These are phyloP conservation scores for Cladosporium phlei DNA, from an alignment of 2,329 filamentous ascomycete species.

Conservation along the genomic window DNA sequence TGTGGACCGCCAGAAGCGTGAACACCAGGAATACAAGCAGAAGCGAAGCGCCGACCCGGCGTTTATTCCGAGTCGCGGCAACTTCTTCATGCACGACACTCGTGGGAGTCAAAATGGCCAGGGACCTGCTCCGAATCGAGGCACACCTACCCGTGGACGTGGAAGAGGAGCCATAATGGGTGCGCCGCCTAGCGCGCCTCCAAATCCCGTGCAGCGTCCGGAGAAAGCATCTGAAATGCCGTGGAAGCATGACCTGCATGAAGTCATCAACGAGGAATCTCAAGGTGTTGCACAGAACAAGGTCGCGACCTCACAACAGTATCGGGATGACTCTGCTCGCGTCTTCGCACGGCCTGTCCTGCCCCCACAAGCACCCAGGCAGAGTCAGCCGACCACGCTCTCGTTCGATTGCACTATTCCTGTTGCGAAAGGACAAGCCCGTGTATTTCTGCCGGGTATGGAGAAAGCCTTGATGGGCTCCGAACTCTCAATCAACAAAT, in stretches of 20 bases:
- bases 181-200: slow-evolving; percentile 51
- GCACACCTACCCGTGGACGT: slow-evolving; percentile 47
- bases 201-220: slow-evolving; percentile 41
- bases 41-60: slow-evolving; percentile 84
- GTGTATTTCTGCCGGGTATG: slow-evolving; percentile 75
- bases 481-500: slow-evolving; percentile 76
- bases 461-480: slow-evolving; percentile 62
- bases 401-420: slow-evolving; percentile 10
- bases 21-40: slow-evolving; percentile 87
- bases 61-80: slow-evolving; percentile 88
- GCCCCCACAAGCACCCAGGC: slow-evolving; percentile 6
- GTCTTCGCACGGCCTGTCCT: slow-evolving; percentile 19
- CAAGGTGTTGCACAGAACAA: slow-evolving; percentile 13
- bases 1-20: slow-evolving; percentile 68
- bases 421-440: slow-evolving; percentile 25
- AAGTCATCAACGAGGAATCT: slow-evolving; percentile 48
- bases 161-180: slow-evolving; percentile 57
- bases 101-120: slow-evolving; percentile 41
- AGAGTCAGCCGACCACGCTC: background rate
- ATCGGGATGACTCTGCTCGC: slow-evolving; percentile 25
- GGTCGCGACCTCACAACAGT: slow-evolving; percentile 14
- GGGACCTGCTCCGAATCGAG: slow-evolving; percentile 19
- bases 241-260: slow-evolving; percentile 94
- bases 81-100: slow-evolving; percentile 96
- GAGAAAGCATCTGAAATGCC: slow-evolving; percentile 56